Evolutionary conservation across 1,284 basidiomycete genomes (phyloP), one percentile per base, ranked within the genome.

Genomic region (Cryptococcus neoformans): DNA sequence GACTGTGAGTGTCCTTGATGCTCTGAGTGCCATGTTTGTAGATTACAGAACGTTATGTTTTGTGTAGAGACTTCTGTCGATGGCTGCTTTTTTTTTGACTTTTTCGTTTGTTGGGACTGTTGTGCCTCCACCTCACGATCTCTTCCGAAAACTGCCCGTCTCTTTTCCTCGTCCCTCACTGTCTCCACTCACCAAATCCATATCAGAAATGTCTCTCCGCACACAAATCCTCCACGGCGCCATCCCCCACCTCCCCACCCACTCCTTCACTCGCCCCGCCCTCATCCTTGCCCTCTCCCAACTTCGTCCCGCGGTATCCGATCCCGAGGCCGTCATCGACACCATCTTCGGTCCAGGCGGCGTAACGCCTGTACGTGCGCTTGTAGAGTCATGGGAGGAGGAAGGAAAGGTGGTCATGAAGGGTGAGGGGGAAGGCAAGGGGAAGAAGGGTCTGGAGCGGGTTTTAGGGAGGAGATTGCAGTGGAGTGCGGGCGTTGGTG

Each of bases 261-360:
- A 68, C 40, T 69, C 70, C 4, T 76, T 76, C 64, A 72, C 72
- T 9, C 70, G 70, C 9, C 63, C 63, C 6, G 62, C 72, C 14
- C 67, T 76, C 11, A 40, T 61, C n/a, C 40, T 58, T 62, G 0
- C 64, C 65, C 8, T 64, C 52, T 50, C 50, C 40, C 16, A 39
- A 3, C 21, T 61, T 38, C 54, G 53, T 28, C 59, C 59, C 1
- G 56, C 57, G 17, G 8, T 56, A 7, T 12, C 36, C 9, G 50
- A 57, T 41, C 48, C 50, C 14, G 58, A 58, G 8, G 45, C 54
- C 14, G 64, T 69, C 7, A 51, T 74, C 47, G 73, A 76, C 55
- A 70, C 68, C 6, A 17, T 76, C 44, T 73, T 76, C 49, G 72
- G 72, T 3, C 28, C 60, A 4, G 67, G 67, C 0, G 44, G 53